phyloP scores from a whole-genome alignment of 306 rosid genomes.

The Oemleria cerasiformis region DNA sequence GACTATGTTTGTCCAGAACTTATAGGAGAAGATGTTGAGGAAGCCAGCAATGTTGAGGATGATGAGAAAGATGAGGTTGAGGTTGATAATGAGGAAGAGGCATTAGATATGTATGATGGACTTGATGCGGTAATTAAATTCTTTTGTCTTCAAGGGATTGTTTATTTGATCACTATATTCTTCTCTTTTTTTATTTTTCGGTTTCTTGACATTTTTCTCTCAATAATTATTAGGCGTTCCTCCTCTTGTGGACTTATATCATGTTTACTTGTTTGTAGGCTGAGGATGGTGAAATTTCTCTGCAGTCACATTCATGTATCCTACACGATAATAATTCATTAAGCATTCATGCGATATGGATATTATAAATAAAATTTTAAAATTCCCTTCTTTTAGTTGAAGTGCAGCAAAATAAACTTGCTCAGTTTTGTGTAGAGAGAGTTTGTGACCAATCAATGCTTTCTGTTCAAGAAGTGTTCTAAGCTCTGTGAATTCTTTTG shows the following conservation, averaged over 20 bases:
- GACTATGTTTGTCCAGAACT: slow-evolving; percentile 16
- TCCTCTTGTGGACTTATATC: slow-evolving; percentile 15
- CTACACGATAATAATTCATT: background rate
- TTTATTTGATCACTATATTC: slow-evolving; percentile 2
- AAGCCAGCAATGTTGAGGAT: slow-evolving; percentile 46
- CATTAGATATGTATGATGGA: slow-evolving; percentile 49
- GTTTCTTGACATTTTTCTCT: background rate
- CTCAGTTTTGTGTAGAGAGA: background rate
- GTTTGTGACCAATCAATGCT: background rate
- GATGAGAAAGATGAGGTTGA: slow-evolving; percentile 54
- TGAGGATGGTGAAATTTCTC: slow-evolving; percentile 51
- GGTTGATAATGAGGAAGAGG: slow-evolving; percentile 57
- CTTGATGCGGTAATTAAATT: slow-evolving; percentile 44
- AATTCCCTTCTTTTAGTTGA: background rate
- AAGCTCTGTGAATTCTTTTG: slow-evolving; percentile 8
- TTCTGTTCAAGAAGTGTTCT: background rate
- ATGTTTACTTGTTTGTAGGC: slow-evolving; percentile 46
- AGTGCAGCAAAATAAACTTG: background rate
- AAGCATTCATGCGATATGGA: background rate
- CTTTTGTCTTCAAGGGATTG: background rate
- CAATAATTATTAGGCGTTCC: too few relatives aligned
- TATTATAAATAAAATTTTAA: background rate
- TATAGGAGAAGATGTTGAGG: slow-evolving; percentile 45
- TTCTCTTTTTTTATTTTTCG: slow-evolving; percentile 2
- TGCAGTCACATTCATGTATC: slow-evolving; percentile 68